A percentile compares a stretch with the other conserved stretches of the same genome.
These are phyloP conservation scores for Neurospora crassa DNA, from an alignment of 2,329 filamentous ascomycete species.

Conservation along the genomic window DNA sequence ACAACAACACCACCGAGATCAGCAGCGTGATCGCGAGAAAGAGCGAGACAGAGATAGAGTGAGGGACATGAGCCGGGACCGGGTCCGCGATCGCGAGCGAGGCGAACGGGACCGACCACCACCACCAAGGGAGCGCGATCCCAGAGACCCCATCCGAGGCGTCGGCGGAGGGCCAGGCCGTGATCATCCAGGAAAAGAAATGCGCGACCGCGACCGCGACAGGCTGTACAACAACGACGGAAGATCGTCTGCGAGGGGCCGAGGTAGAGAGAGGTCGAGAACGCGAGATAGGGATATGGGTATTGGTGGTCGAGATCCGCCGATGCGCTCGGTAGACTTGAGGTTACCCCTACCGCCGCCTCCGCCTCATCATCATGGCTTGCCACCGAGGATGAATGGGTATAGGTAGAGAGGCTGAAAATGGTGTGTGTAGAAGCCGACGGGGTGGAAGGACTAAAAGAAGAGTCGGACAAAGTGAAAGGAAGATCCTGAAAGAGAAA, in stretches of 20 bases:
- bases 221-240: not conserved
- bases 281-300: not conserved
- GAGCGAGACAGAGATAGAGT: not conserved
- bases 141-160: not conserved
- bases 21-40: not conserved
- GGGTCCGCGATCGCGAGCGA: slow-evolving; percentile 3
- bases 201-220: not conserved
- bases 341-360: not conserved
- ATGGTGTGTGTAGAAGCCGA: not conserved
- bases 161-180: not conserved
- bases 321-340: not conserved
- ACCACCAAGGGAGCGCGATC: not conserved
- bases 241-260: not conserved
- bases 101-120: not conserved
- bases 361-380: not conserved
- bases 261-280: slow-evolving; percentile 3
- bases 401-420: not conserved
- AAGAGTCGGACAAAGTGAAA: not conserved
- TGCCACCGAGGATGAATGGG: not conserved
- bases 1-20: not conserved
- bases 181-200: not conserved
- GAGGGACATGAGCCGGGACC: slow-evolving; percentile 1
- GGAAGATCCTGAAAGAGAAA: not conserved
- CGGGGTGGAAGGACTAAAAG: not conserved
- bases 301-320: not conserved